These are phyloP conservation scores for Spathaspora passalidarum DNA, from an alignment of 805 yeast species.

Conservation along the genomic window DNA sequence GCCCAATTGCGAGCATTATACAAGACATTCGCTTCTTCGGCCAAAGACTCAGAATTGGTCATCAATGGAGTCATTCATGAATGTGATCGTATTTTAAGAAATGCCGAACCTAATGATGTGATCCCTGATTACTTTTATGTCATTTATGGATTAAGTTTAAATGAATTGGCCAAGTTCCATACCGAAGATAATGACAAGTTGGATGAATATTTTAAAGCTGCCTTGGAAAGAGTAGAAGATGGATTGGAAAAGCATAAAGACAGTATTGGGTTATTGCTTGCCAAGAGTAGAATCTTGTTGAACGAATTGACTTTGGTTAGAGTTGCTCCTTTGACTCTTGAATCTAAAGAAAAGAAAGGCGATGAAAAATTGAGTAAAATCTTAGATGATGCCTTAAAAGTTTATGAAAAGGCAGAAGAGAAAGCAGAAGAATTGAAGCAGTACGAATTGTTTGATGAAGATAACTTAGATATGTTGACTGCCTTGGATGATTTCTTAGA, in stretches of 20 bases:
- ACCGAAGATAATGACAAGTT: conserved; percentile 33
- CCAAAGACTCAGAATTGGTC: conserved; percentile 59
- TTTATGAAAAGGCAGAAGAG: conserved; percentile 44
- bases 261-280: conserved; percentile 43
- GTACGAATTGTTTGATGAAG: conserved; percentile 33
- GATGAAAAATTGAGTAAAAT: conserved; percentile 34
- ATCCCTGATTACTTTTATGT: conserved; percentile 58
- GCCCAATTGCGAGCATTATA: conserved; percentile 74
- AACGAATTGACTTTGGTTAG: conserved; percentile 58
- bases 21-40: conserved; percentile 55
- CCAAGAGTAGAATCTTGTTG: conserved; percentile 53
- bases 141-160: conserved; percentile 69
- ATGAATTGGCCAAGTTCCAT: conserved; percentile 60
- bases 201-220: conserved; percentile 61
- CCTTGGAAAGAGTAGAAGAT: conserved; percentile 62
- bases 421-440: conserved; percentile 19
- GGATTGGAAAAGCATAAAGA: conserved; percentile 55
- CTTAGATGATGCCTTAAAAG: conserved; percentile 45
- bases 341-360: conserved; percentile 33
- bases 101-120: conserved; percentile 15
- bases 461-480: conserved; percentile 51
- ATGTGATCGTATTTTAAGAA: conserved; percentile 74
- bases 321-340: conserved; percentile 48
- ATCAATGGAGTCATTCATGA: conserved; percentile 89
- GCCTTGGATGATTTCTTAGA: conserved; percentile 67